A percentile compares a stretch with the other conserved stretches of the same genome.
phyloP scores from a whole-genome alignment of 805 yeast genomes.

The Kodamaea nitidulidarum region DNA sequence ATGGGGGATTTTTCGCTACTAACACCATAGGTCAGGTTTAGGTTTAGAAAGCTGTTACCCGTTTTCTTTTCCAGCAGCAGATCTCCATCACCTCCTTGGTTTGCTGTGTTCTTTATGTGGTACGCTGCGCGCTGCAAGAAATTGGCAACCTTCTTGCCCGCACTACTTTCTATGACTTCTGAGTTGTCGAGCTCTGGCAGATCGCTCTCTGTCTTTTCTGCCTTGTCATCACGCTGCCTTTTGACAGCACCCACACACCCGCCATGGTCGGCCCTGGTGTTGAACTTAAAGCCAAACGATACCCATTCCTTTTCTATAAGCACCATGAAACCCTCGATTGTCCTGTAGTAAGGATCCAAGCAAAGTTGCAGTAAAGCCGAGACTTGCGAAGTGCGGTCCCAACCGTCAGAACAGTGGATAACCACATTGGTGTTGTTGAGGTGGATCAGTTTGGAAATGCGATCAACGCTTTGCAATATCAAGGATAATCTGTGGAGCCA shows the following conservation, averaged over 20 bases:
- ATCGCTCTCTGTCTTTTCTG: slow-evolving; percentile 13
- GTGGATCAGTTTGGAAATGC: slow-evolving; percentile 76
- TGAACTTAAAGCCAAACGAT: slow-evolving; percentile 88
- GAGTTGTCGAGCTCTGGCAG: slow-evolving; percentile 11
- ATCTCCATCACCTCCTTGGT: slow-evolving; percentile 16
- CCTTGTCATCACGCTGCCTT: slow-evolving; percentile 15
- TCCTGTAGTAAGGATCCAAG: slow-evolving; percentile 85
- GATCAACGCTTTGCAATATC: slow-evolving; percentile 69
- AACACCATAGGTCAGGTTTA: slow-evolving; percentile 33
- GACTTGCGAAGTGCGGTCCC: slow-evolving; percentile 95
- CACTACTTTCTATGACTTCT: slow-evolving; percentile 11
- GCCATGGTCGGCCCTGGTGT: slow-evolving; percentile 77
- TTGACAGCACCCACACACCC: slow-evolving; percentile 42
- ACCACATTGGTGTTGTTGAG: slow-evolving; percentile 78
- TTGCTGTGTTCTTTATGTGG: slow-evolving; percentile 38
- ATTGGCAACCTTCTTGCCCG: slow-evolving; percentile 29
- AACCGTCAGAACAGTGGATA: slow-evolving; percentile 96
- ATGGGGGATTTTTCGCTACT: slow-evolving; percentile 64
- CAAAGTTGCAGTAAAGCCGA: slow-evolving; percentile 80
- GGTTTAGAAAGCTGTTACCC: slow-evolving; percentile 22
- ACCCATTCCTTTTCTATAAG: slow-evolving; percentile 94
- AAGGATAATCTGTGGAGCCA: slow-evolving; percentile 76
- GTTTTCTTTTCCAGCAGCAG: slow-evolving; percentile 11
- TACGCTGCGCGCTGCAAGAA: slow-evolving; percentile 40
- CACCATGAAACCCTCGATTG: slow-evolving; percentile 80